Evolutionary conservation across 352 stramenopile genomes (phyloP), one percentile per base, ranked within the genome.

Genomic region (Globisporangium recalcitrans): DNA sequence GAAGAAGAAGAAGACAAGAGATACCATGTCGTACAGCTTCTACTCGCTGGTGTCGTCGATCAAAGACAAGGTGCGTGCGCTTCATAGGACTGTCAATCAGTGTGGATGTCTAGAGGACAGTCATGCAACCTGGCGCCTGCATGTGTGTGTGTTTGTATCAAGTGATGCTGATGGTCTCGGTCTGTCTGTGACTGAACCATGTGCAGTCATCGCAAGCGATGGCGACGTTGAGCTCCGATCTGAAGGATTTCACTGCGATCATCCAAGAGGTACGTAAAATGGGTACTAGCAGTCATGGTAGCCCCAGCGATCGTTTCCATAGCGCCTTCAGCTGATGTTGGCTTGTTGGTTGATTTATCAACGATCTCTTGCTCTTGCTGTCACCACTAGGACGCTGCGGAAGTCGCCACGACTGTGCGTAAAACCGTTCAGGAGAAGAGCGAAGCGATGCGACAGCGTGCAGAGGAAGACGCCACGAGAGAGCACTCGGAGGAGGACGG

Each of bases 221-320:
- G 63, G 78, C 70, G 60, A 91, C 77, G n/a, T 65, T 91, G 38
- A 88, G 75, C 58, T 83, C 81, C 9, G 81, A 91, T 57, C 60
- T 91, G 21, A 80, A 85, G 64, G 81, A 91, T 29, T 91, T 91
- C 34, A 75, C 73, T 34, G 60, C 79, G 29, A 85, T 87, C 54
- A 74, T 91, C 21, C 81, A 88, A 61, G 81, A 87, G 61, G 75
- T 76, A 34, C n/a, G 34, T 21, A 7, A 51, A 29, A 51, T 13
- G 8, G 0, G 8, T 51, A n/a, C n/a, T n/a, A n/a, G n/a, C n/a
- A n/a, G n/a, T n/a, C n/a, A n/a, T n/a, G n/a, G n/a, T n/a, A n/a
- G n/a, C n/a, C n/a, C n/a, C n/a, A n/a, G n/a, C n/a, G n/a, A n/a
- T n/a, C n/a, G n/a, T n/a, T n/a, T n/a, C n/a, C n/a, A n/a, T n/a